Percentiles rank a stretch among this genome's conserved stretches.
Evolutionary conservation across 208 protist genomes (phyloP).

Genomic region (Wallacemonas sp.): DNA sequence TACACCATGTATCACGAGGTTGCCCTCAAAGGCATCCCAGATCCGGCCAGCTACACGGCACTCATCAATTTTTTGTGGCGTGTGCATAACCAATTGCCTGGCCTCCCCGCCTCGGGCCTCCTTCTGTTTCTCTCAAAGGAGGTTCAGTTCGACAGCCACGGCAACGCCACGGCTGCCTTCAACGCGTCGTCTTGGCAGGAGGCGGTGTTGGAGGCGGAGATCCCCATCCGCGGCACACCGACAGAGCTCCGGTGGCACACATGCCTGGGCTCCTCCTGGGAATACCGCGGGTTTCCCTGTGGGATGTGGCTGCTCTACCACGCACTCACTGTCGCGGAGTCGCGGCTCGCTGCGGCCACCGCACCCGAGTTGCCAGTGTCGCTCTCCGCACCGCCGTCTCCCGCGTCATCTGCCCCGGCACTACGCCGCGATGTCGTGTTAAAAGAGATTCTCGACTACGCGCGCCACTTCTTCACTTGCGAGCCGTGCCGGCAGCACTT

Average conservation of each 20-base stretch:
- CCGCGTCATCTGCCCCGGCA: neutral
- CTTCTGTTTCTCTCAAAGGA: constrained; percentile 19
- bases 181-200: constrained; percentile 35
- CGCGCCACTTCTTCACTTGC: constrained; percentile 59
- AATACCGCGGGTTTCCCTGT: constrained; percentile 68
- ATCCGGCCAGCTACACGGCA: constrained; percentile 18
- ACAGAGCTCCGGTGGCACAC: constrained; percentile 44
- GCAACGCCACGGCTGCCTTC: neutral
- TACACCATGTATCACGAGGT: constrained; percentile 63
- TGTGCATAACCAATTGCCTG: constrained; percentile 35
- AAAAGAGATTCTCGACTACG: constrained; percentile 51
- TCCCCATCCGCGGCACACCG: constrained; percentile 49
- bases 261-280: constrained; percentile 52
- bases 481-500: constrained; percentile 59
- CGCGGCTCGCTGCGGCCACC: neutral
- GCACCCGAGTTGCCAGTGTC: neutral
- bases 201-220: constrained; percentile 35
- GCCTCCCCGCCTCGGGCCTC: constrained; percentile 32
- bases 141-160: neutral
- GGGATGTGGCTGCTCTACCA: constrained; percentile 79
- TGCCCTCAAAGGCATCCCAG: constrained; percentile 25
- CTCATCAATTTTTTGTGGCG: constrained; percentile 41
- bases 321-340: constrained; percentile 34
- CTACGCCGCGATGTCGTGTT: constrained; percentile 19
- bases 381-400: neutral